phyloP scores from a whole-genome alignment of 164 flowering plant species.

The Hamamelis virginiana region DNA sequence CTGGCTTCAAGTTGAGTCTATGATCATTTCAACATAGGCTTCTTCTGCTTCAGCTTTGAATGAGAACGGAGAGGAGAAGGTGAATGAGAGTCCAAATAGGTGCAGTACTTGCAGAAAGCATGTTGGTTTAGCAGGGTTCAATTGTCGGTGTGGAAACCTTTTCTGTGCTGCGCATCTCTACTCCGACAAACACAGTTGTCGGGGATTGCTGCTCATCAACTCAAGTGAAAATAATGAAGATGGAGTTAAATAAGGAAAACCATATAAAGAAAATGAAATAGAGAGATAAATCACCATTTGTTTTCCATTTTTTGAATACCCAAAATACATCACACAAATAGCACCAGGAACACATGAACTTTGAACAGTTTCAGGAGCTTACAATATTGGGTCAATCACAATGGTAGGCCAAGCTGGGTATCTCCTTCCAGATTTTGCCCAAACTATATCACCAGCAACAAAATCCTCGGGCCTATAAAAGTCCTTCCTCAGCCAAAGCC shows the following conservation, averaged over 20 bases:
- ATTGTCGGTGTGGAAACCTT: slow-evolving; percentile 31
- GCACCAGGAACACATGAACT: slow-evolving; percentile 45
- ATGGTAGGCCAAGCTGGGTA: slow-evolving; percentile 75
- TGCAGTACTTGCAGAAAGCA: slow-evolving; percentile 33
- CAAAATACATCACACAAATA: slow-evolving; percentile 70
- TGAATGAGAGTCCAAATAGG: slow-evolving; percentile 25
- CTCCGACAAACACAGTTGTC: slow-evolving; percentile 35
- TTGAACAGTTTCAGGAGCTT: slow-evolving; percentile 56
- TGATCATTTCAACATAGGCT: neutral
- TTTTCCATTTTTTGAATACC: slow-evolving; percentile 58
- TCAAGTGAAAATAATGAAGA: neutral
- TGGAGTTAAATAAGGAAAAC: neutral
- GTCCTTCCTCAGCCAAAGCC: slow-evolving; percentile 34
- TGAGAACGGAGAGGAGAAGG: slow-evolving; percentile 10
- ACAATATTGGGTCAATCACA: slow-evolving; percentile 51
- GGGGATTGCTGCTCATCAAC: slow-evolving; percentile 17
- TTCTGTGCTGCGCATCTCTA: slow-evolving; percentile 31
- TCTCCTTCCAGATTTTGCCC: slow-evolving; percentile 62
- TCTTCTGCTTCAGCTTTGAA: slow-evolving; percentile 6
- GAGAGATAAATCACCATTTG: slow-evolving; percentile 50
- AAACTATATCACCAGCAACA: slow-evolving; percentile 60
- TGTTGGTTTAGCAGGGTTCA: slow-evolving; percentile 37
- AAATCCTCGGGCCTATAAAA: slow-evolving; percentile 39
- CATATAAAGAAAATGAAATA: neutral
- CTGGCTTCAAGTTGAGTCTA: slow-evolving; percentile 4